phyloP scores from a whole-genome alignment of 306 rosid genomes.

The Cucumis sativus region DNA sequence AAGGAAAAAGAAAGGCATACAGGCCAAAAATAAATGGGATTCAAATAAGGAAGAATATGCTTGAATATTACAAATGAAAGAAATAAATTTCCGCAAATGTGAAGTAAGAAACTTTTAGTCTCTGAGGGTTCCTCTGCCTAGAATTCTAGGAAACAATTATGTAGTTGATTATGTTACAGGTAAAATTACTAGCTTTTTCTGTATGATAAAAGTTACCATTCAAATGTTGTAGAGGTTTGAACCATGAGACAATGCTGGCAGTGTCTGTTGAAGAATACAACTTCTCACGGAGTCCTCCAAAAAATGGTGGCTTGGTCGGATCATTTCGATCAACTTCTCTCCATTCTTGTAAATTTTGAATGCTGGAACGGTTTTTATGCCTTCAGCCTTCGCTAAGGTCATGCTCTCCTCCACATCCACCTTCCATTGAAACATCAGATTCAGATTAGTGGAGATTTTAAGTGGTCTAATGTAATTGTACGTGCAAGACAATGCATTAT shows the following conservation, averaged over 20 bases:
- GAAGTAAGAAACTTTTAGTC: conserved; percentile 28
- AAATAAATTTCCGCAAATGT: conserved; percentile 39
- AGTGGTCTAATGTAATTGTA: neutral
- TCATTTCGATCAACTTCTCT: conserved; percentile 67
- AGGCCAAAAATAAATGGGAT: conserved; percentile 7
- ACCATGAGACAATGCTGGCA: conserved; percentile 11
- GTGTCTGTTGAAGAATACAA: conserved; percentile 29
- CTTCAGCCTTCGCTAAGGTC: conserved; percentile 52
- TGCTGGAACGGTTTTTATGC: conserved; percentile 55
- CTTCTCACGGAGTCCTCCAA: conserved; percentile 66
- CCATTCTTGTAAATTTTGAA: conserved; percentile 78
- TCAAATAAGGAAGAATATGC: conserved; percentile 4
- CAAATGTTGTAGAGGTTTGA: conserved; percentile 13
- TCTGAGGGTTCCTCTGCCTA: conserved; percentile 37
- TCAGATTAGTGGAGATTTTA: neutral
- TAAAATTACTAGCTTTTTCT: conserved; percentile 29
- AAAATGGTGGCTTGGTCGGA: conserved; percentile 49
- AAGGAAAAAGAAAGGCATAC: neutral
- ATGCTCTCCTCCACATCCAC: conserved; percentile 69
- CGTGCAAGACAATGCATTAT: neutral
- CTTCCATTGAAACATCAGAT: conserved; percentile 20
- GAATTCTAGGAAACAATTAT: conserved; percentile 42
- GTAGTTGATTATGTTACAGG: conserved; percentile 45
- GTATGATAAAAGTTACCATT: conserved; percentile 36
- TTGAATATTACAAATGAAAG: conserved; percentile 10